These are phyloP conservation scores for Wickerhamomyces sp. DNA, from an alignment of 1,139 yeast genomes.

Conservation along the genomic window DNA sequence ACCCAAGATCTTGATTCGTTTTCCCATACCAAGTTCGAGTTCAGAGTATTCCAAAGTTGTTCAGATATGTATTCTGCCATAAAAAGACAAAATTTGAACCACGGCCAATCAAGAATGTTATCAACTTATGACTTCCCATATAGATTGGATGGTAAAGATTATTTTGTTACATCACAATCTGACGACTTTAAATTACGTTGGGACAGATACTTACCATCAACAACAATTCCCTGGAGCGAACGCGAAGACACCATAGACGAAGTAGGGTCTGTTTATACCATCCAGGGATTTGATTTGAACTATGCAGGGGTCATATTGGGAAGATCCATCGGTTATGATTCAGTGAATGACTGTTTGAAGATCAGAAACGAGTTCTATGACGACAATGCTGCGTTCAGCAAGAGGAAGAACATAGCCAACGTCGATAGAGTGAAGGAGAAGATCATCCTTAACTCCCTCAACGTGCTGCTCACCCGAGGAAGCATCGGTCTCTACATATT, in stretches of 20 bases:
- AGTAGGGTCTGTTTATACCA: slow-evolving; percentile 40
- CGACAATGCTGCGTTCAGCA: slow-evolving; percentile 38
- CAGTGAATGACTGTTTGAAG: slow-evolving; percentile 27
- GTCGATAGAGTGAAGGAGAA: slow-evolving; percentile 31
- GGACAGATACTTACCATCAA: slow-evolving; percentile 38
- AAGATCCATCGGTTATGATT: slow-evolving; percentile 34
- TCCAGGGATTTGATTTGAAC: slow-evolving; percentile 40
- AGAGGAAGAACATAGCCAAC: slow-evolving; percentile 31
- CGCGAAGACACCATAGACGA: slow-evolving; percentile 37
- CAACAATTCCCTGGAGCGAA: slow-evolving; percentile 38
- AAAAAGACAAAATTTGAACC: slow-evolving; percentile 23
- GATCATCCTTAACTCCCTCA: slow-evolving; percentile 37
- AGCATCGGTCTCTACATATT: slow-evolving; percentile 36
- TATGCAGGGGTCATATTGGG: slow-evolving; percentile 40
- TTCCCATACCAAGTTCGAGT: slow-evolving; percentile 27
- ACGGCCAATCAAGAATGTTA: slow-evolving; percentile 36
- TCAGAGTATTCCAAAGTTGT: slow-evolving; percentile 35
- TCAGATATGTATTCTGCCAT: slow-evolving; percentile 33
- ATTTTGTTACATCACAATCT: slow-evolving; percentile 34
- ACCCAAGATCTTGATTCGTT: slow-evolving; percentile 15
- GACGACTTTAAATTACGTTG: slow-evolving; percentile 37
- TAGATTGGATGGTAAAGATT: slow-evolving; percentile 36
- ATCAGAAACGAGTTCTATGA: slow-evolving; percentile 33
- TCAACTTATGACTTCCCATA: slow-evolving; percentile 41
- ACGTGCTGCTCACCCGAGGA: slow-evolving; percentile 37